These are phyloP conservation scores for Aspergillus pseudonomiae DNA, from an alignment of 2,329 filamentous ascomycete species.

Conservation along the genomic window DNA sequence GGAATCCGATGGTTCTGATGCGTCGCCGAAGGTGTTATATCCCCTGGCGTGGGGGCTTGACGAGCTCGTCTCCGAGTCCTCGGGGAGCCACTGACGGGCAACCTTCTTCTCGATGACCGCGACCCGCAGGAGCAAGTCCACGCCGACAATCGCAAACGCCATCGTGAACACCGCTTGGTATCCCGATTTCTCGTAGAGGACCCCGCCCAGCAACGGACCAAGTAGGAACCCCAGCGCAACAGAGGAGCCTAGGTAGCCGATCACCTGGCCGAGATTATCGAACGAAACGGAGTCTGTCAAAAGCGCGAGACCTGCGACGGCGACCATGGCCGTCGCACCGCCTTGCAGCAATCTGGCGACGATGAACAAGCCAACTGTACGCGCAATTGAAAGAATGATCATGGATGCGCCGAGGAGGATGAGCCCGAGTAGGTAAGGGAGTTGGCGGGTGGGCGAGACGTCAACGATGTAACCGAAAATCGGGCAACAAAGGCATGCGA, in stretches of 20 bases:
- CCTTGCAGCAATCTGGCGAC: slow-evolving; percentile 61
- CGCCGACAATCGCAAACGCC: slow-evolving; percentile 54
- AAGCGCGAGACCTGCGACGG: slow-evolving; percentile 62
- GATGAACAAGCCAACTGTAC: slow-evolving; percentile 52
- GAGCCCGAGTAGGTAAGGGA: slow-evolving; percentile 62
- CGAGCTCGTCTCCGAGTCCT: background rate
- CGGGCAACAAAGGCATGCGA: slow-evolving; percentile 31
- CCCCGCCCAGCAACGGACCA: slow-evolving; percentile 62
- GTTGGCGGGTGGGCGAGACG: slow-evolving; percentile 48
- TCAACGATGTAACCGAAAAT: slow-evolving; percentile 34
- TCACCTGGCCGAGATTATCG: slow-evolving; percentile 62
- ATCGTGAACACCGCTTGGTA: slow-evolving; percentile 63
- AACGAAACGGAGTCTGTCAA: slow-evolving; percentile 61
- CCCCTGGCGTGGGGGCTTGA: background rate
- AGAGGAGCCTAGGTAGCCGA: slow-evolving; percentile 61
- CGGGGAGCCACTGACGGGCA: slow-evolving; percentile 39
- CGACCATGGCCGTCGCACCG: slow-evolving; percentile 60
- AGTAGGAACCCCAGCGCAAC: slow-evolving; percentile 60
- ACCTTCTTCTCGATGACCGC: slow-evolving; percentile 66
- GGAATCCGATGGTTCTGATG: background rate
- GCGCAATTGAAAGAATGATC: slow-evolving; percentile 56
- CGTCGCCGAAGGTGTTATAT: background rate
- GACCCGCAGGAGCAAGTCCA: slow-evolving; percentile 64
- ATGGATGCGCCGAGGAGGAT: slow-evolving; percentile 57
- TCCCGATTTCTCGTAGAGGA: slow-evolving; percentile 62